Percentiles rank a stretch among this genome's conserved stretches.
phyloP scores from a whole-genome alignment of 78 protist genomes.

The slime mould (Dictyostelium discoideum) region dicty_2.7 NC_007088.5:8452501-8453000 shows the following conservation, averaged over 20 bases:
- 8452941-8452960: constrained; percentile 62
- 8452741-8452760: constrained; percentile 71
- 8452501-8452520: background rate
- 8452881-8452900: constrained; percentile 90
- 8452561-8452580: background rate
- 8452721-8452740: constrained; percentile 69
- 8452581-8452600: background rate
- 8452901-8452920: constrained; percentile 93
- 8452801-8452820: background rate
- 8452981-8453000: constrained; percentile 39
- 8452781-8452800: background rate
- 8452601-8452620: constrained; percentile 6
- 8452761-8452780: constrained; percentile 69
- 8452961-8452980: constrained; percentile 82
- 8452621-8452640: background rate
- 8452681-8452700: constrained; percentile 48
- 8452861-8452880: background rate
- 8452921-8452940: constrained; percentile 57
- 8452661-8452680: background rate
- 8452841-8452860: too few species aligned
- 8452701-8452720: constrained; percentile 73
- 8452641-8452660: background rate
- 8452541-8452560: background rate
- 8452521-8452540: background rate
- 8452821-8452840: too few species aligned